Conservation (phyloP, 1,284 basidiomycete genomes). For the Leccinum pallidistipes region DNA sequence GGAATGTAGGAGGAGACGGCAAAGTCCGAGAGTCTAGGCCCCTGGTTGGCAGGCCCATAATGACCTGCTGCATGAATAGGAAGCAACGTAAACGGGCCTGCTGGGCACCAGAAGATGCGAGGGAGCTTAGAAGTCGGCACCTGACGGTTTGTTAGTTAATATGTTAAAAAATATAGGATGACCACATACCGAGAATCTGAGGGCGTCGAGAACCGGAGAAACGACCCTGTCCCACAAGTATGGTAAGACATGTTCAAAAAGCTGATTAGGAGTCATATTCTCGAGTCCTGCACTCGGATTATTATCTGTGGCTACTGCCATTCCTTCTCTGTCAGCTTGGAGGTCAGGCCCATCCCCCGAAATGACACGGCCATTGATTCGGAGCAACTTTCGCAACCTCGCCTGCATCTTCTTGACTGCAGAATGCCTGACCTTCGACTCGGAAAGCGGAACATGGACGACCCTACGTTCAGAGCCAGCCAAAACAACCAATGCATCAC, state of each 20-base stretch:
- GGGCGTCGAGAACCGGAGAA: no score
- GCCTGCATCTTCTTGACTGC: no score
- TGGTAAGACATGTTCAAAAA: not conserved
- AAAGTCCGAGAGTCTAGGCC: slow-evolving; percentile 11
- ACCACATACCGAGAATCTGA: slow-evolving; percentile 10
- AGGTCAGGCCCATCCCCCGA: no score
- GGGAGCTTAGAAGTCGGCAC: not conserved
- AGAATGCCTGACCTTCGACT: not conserved
- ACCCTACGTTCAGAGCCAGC: not conserved
- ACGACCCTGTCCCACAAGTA: no score
- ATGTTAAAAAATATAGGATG: not conserved
- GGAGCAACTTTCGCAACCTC: no score
- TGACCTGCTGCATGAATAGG: slow-evolving; percentile 19
- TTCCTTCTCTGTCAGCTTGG: no score
- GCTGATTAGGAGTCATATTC: not conserved
- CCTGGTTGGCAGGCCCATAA: not conserved
- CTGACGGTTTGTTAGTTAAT: not conserved
- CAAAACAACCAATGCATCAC: not conserved
- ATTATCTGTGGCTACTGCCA: no score
- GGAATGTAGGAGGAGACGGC: slow-evolving; percentile 16
- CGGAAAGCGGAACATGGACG: not conserved
- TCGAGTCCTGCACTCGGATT: not conserved
- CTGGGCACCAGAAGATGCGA: slow-evolving; percentile 16
- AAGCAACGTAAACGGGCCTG: slow-evolving; percentile 11
- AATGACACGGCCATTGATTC: no score